phyloP scores from a whole-genome alignment of 108 stramenopile genomes.

The Stephanodiscus triporus region DNA sequence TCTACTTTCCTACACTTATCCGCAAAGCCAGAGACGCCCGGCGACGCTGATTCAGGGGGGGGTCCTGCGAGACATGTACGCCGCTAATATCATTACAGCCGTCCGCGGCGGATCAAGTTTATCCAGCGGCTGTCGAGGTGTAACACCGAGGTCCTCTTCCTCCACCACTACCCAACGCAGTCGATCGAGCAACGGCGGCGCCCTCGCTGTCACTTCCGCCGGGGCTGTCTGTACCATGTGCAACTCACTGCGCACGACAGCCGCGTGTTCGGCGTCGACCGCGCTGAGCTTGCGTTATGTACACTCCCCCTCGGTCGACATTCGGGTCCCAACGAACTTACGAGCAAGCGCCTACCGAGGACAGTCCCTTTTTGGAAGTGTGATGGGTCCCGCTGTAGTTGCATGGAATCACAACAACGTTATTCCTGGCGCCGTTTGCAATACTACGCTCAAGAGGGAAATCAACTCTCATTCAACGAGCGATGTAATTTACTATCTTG shows the following conservation, averaged over 20 bases:
- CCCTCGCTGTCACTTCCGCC: slow-evolving; percentile 16
- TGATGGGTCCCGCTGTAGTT: slow-evolving; percentile 6
- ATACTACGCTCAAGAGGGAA: not conserved
- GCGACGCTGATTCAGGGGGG: not conserved
- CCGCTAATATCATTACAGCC: not conserved
- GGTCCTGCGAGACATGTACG: slow-evolving; percentile 1
- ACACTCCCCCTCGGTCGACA: not conserved
- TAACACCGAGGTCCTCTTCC: not conserved
- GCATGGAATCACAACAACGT: not conserved
- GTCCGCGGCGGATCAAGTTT: slow-evolving; percentile 5
- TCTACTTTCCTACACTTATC: not conserved
- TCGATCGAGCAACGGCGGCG: not conserved
- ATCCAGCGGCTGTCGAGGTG: slow-evolving; percentile 9
- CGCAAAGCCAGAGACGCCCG: not conserved
- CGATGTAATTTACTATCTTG: not conserved
- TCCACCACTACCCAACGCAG: slow-evolving; percentile 8
- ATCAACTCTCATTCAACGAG: not conserved
- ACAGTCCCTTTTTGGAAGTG: slow-evolving; percentile 25
- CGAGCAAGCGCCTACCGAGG: slow-evolving; percentile 4
- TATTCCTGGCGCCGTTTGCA: not conserved
- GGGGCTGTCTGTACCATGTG: slow-evolving; percentile 28
- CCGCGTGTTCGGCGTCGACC: slow-evolving; percentile 23
- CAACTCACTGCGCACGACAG: slow-evolving; percentile 23
- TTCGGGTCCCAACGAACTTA: not conserved
- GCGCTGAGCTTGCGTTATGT: slow-evolving; percentile 5